Conservation (phyloP, 805 yeast species). For the Ogataea nakhonphanomensis region DNA sequence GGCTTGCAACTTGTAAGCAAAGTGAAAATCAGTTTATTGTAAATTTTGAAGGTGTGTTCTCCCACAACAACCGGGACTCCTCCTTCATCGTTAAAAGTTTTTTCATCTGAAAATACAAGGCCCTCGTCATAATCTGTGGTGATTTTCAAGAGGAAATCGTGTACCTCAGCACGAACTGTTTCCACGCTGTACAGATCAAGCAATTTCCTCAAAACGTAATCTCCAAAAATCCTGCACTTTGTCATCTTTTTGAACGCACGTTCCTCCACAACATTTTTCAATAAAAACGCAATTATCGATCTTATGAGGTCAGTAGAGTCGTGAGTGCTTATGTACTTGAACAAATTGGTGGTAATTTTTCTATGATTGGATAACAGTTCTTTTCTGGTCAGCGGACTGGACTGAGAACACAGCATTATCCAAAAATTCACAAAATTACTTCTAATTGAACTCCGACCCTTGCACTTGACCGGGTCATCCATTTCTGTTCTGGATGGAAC, state of each 20-base stretch:
- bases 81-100: conserved; percentile 21
- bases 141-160: conserved; percentile 46
- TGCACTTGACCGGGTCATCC: conserved; percentile 35
- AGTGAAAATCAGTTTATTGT: conserved; percentile 65
- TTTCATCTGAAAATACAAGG: conserved; percentile 43
- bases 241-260: conserved; percentile 58
- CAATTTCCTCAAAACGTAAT: conserved; percentile 61
- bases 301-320: conserved; percentile 48
- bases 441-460: conserved; percentile 48
- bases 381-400: conserved; percentile 57
- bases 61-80: conserved; percentile 49
- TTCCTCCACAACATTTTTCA: conserved; percentile 54
- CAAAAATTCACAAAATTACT: conserved; percentile 59
- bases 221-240: conserved; percentile 75
- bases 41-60: conserved; percentile 51
- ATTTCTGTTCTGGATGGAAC: conserved; percentile 49
- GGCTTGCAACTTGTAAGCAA: conserved; percentile 69
- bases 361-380: conserved; percentile 56
- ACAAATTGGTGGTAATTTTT: conserved; percentile 61
- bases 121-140: conserved; percentile 51
- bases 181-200: conserved; percentile 43
- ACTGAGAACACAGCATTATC: conserved; percentile 45
- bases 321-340: conserved; percentile 54
- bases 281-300: conserved; percentile 45
- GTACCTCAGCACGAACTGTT: conserved; percentile 36